phyloP scores from a whole-genome alignment of 1,284 basidiomycete species.

The Boletus semigastroideus region DNA sequence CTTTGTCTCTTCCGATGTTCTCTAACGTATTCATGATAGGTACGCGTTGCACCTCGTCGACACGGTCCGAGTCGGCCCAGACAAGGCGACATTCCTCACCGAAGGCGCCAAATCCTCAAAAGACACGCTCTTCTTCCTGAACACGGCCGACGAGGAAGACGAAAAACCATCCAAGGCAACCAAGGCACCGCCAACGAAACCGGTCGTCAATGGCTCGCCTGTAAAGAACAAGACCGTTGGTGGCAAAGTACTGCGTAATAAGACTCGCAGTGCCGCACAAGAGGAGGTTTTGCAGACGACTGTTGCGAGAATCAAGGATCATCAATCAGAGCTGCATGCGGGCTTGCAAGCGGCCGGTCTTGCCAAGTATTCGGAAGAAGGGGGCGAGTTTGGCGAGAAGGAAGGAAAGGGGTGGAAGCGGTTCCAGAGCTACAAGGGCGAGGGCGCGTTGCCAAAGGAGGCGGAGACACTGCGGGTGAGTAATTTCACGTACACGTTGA shows the following conservation, averaged over 20 bases:
- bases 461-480: conserved; percentile 75
- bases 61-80: conserved; percentile 78
- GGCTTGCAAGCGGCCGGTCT: conserved; percentile 83
- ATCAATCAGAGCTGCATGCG: conserved; percentile 85
- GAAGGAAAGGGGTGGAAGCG: conserved; percentile 76
- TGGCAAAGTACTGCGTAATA: conserved; percentile 83
- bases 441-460: conserved; percentile 82
- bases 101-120: conserved; percentile 82
- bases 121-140: conserved; percentile 88
- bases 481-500: conserved; percentile 7
- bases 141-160: conserved; percentile 50
- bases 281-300: conserved; percentile 76
- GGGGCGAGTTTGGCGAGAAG: conserved; percentile 67
- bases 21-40: conserved; percentile 39
- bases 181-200: conserved; percentile 56
- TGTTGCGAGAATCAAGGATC: conserved; percentile 75
- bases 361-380: conserved; percentile 80
- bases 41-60: conserved; percentile 92
- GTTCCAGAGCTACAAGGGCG: conserved; percentile 97
- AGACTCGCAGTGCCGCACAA: conserved; percentile 76
- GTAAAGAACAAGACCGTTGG: conserved; percentile 71
- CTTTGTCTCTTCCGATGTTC: not conserved
- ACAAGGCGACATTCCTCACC: conserved; percentile 74
- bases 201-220: conserved; percentile 61
- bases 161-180: conserved; percentile 54